Conservation (phyloP, 192 early-diverging fungal genomes). For the Podila epicladia region DNA sequence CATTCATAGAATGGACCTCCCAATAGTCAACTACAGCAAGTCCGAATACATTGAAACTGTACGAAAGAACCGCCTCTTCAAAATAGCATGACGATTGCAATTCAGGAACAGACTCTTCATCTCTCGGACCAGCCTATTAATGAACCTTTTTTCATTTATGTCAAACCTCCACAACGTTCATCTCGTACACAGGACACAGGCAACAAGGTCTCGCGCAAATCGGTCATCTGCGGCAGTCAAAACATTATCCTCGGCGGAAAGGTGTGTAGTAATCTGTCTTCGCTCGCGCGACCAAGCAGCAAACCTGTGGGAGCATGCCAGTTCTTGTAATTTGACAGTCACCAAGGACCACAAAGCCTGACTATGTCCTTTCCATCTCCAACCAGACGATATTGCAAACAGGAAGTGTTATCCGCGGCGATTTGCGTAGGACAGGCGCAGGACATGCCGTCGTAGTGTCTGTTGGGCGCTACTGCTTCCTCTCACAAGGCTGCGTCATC, state of each 20-base stretch:
- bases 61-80: conserved; percentile 3
- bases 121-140: not conserved
- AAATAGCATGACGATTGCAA: too few relatives aligned
- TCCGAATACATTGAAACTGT: conserved; percentile 97
- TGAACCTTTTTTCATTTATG: not conserved
- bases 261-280: conserved; percentile 50
- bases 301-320: too few relatives aligned
- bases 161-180: not conserved
- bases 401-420: conserved; percentile 92
- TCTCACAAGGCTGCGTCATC: conserved; percentile 80
- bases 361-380: not conserved
- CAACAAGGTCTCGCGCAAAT: conserved; percentile 95
- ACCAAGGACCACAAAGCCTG: not conserved
- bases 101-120: too few relatives aligned
- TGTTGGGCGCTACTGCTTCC: conserved; percentile 90
- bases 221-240: conserved; percentile 92
- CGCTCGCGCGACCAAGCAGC: too few relatives aligned
- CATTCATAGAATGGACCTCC: conserved; percentile 69
- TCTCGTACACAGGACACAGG: conserved; percentile 79
- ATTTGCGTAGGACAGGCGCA: conserved; percentile 87
- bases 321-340: not conserved
- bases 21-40: conserved; percentile 77
- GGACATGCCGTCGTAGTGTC: conserved; percentile 90
- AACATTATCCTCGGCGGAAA: conserved; percentile 98
- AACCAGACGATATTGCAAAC: conserved; percentile 89